Conservation (phyloP, 2,329 filamentous ascomycete genomes). For the Ophiostoma ulmi region DNA sequence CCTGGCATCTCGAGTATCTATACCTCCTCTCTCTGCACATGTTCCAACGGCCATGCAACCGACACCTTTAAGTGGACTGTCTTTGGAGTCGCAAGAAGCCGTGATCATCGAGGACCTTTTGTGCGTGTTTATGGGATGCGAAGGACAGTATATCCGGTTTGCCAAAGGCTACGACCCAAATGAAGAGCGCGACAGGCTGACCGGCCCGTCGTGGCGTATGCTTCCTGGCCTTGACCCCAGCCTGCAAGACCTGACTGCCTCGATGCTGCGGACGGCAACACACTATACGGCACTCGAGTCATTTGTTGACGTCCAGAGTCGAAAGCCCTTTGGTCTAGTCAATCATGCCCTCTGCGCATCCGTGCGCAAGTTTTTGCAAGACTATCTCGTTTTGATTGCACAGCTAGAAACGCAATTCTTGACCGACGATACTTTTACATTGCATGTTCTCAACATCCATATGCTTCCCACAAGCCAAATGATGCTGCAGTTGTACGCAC, state of each 20-base stretch:
- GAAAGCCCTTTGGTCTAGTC: conserved; percentile 87
- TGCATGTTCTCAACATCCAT: conserved; percentile 89
- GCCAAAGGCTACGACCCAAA: conserved; percentile 73
- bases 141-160: conserved; percentile 95
- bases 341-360: conserved; percentile 96
- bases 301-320: conserved; percentile 90
- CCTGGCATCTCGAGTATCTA: conserved; percentile 55
- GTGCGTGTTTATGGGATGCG: conserved; percentile 96
- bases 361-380: conserved; percentile 82
- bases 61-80: conserved; percentile 61
- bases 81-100: conserved; percentile 76
- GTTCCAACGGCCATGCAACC: conserved; percentile 67
- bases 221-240: conserved; percentile 83
- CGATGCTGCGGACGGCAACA: conserved; percentile 90
- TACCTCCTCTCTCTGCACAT: conserved; percentile 65
- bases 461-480: conserved; percentile 86
- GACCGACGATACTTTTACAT: conserved; percentile 80
- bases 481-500: conserved; percentile 80
- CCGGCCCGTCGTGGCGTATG: conserved; percentile 76
- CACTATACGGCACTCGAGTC: conserved; percentile 88
- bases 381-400: conserved; percentile 87
- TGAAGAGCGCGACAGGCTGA: conserved; percentile 79
- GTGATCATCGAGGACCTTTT: conserved; percentile 84
- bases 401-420: conserved; percentile 91
- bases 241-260: conserved; percentile 75